phyloP scores from a whole-genome alignment of 1,284 basidiomycete species.

The Coniophora puteana region DNA sequence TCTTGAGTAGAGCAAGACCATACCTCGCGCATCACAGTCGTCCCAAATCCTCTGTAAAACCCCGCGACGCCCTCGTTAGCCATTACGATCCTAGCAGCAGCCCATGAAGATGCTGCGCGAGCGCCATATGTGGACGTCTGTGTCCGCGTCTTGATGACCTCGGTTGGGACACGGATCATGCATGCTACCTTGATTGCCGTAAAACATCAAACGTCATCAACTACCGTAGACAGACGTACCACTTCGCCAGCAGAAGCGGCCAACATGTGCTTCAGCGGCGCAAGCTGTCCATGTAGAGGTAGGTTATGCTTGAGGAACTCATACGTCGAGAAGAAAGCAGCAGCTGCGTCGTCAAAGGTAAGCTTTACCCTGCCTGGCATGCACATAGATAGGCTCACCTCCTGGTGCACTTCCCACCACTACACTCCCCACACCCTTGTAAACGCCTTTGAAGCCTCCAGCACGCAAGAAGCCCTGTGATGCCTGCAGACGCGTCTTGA shows the following conservation, averaged over 20 bases:
- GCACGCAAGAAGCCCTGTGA: slow-evolving; percentile 81
- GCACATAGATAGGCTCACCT: slow-evolving; percentile 47
- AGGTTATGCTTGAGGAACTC: slow-evolving; percentile 81
- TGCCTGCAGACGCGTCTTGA: slow-evolving; percentile 94
- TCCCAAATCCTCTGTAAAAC: slow-evolving; percentile 79
- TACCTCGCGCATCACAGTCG: slow-evolving; percentile 77
- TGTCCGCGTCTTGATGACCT: slow-evolving; percentile 87
- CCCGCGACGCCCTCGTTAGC: slow-evolving; percentile 61
- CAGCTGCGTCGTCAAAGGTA: slow-evolving; percentile 50
- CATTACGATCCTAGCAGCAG: slow-evolving; percentile 46
- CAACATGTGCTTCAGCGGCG: slow-evolving; percentile 76
- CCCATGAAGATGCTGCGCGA: slow-evolving; percentile 40
- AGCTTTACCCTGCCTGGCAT: neutral
- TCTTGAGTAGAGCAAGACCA: slow-evolving; percentile 14
- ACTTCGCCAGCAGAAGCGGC: slow-evolving; percentile 83
- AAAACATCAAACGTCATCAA: slow-evolving; percentile 10
- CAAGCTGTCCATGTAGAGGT: slow-evolving; percentile 54
- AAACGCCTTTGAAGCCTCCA: slow-evolving; percentile 91
- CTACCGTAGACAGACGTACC: slow-evolving; percentile 41
- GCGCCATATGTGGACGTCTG: slow-evolving; percentile 73
- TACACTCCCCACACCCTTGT: slow-evolving; percentile 94
- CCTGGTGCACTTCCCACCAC: slow-evolving; percentile 95
- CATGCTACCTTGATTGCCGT: slow-evolving; percentile 70
- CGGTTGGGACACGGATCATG: slow-evolving; percentile 90
- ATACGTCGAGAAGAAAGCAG: slow-evolving; percentile 94